These are phyloP conservation scores for Chalaropsis ovoidea DNA, from an alignment of 2,329 filamentous ascomycete species.

Conservation along the genomic window DNA sequence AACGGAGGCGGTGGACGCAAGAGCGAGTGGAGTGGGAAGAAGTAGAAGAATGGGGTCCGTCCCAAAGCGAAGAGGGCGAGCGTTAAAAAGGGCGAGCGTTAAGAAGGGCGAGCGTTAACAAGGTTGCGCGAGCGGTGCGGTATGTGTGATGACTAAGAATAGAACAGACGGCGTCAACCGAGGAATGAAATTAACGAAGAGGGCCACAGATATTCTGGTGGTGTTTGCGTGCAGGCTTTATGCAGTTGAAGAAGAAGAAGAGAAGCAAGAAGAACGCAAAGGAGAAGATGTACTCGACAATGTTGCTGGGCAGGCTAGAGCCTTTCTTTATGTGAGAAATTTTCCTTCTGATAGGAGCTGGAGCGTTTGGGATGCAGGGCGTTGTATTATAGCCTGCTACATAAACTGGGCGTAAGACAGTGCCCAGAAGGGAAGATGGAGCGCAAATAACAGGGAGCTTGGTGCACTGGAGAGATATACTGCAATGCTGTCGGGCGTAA, in stretches of 20 bases:
- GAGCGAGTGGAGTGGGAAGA: conserved; percentile 8
- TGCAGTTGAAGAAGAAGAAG: background rate
- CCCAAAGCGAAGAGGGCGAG: conserved; percentile 15
- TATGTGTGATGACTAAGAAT: conserved; percentile 1
- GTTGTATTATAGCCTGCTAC: background rate
- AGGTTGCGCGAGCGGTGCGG: background rate
- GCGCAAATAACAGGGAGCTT: background rate
- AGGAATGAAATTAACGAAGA: background rate
- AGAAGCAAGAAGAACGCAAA: conserved; percentile 12
- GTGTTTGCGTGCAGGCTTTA: background rate
- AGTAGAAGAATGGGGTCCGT: background rate
- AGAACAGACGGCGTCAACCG: conserved; percentile 1
- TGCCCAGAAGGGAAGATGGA: background rate
- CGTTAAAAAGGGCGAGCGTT: background rate
- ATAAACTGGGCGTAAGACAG: conserved; percentile 1
- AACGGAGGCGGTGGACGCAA: background rate
- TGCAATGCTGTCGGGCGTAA: background rate
- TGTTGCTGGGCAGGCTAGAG: background rate
- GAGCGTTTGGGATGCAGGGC: too few relatives aligned
- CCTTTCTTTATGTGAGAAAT: background rate
- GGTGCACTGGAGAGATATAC: background rate
- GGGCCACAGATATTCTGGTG: background rate
- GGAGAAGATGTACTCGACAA: too few relatives aligned
- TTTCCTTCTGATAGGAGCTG: background rate
- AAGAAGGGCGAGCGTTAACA: background rate